Evolutionary conservation across 257 asterid species (phyloP).

Genomic region (Asclepias syriaca): DNA sequence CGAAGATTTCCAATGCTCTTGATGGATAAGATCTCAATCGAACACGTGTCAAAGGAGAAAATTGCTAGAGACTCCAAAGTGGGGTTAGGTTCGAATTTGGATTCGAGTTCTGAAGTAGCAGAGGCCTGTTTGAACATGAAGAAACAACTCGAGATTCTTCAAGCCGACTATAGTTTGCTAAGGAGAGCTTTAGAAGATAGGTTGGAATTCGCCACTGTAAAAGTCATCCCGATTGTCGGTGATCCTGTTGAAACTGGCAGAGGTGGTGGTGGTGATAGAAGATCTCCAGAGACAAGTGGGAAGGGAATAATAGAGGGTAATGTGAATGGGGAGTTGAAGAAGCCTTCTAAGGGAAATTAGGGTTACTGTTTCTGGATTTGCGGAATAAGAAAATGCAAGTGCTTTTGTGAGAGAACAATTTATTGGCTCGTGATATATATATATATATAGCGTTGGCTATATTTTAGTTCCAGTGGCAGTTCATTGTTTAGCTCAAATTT

Average conservation of each 20-base stretch:
- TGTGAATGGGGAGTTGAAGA: slow-evolving; percentile 39
- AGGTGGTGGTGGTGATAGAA: slow-evolving; percentile 25
- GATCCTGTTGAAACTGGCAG: background rate
- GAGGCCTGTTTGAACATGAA: slow-evolving; percentile 69
- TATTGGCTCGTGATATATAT: background rate
- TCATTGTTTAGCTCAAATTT: background rate
- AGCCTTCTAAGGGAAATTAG: slow-evolving; percentile 12
- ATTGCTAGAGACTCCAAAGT: slow-evolving; percentile 22
- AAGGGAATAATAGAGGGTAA: slow-evolving; percentile 24
- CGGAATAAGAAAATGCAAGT: background rate
- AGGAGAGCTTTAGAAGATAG: slow-evolving; percentile 68
- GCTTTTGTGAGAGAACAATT: background rate
- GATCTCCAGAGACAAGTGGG: slow-evolving; percentile 23
- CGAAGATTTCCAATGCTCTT: slow-evolving; percentile 48
- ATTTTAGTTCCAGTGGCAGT: background rate
- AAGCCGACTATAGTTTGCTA: slow-evolving; percentile 68
- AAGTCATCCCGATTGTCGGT: slow-evolving; percentile 25
- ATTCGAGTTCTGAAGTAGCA: slow-evolving; percentile 35
- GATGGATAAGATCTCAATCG: slow-evolving; percentile 87
- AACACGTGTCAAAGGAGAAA: slow-evolving; percentile 41
- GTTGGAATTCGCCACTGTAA: slow-evolving; percentile 57
- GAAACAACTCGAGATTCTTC: slow-evolving; percentile 66
- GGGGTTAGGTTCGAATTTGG: background rate
- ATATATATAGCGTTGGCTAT: background rate
- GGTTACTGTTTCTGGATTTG: slow-evolving; percentile 16